Evolutionary conservation across 192 early-diverging fungal species (phyloP).

Genomic region (Linnemannia schmuckeri): DNA sequence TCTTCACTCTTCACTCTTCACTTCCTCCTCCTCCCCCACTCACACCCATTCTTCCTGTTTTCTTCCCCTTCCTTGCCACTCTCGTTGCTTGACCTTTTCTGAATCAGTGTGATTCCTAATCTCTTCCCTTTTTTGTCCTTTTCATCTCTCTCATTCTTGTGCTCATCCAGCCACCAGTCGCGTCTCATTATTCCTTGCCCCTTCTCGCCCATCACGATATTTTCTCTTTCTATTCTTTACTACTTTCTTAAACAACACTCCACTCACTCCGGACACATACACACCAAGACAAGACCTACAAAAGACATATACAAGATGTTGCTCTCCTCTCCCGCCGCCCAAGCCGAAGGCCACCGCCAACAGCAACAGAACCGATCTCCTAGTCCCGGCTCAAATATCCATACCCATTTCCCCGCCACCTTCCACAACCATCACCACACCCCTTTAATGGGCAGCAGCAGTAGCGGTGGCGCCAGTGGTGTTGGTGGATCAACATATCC

Average conservation of each 20-base stretch:
- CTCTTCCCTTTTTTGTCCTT: background rate
- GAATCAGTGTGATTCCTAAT: background rate
- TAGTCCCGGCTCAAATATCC: background rate
- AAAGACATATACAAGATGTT: constrained; percentile 1
- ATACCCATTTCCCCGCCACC: background rate
- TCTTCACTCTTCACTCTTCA: constrained; percentile 1
- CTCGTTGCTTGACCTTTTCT: background rate
- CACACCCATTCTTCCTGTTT: background rate
- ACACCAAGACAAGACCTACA: background rate
- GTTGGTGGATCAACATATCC: background rate
- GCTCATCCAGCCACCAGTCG: background rate
- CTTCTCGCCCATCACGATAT: background rate
- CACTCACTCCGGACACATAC: background rate
- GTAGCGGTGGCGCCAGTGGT: background rate
- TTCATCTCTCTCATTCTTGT: background rate
- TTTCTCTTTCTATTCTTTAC: background rate
- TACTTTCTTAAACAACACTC: background rate
- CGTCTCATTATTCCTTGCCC: background rate
- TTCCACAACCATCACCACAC: background rate
- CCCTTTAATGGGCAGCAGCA: background rate
- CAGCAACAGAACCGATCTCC: constrained; percentile 2
- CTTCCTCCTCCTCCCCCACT: background rate
- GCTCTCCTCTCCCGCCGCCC: constrained; percentile 18
- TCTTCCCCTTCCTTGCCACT: background rate
- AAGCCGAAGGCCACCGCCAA: background rate